Conservation (phyloP, 1,284 basidiomycete genomes). For the Moesziomyces aphidis region DNA sequence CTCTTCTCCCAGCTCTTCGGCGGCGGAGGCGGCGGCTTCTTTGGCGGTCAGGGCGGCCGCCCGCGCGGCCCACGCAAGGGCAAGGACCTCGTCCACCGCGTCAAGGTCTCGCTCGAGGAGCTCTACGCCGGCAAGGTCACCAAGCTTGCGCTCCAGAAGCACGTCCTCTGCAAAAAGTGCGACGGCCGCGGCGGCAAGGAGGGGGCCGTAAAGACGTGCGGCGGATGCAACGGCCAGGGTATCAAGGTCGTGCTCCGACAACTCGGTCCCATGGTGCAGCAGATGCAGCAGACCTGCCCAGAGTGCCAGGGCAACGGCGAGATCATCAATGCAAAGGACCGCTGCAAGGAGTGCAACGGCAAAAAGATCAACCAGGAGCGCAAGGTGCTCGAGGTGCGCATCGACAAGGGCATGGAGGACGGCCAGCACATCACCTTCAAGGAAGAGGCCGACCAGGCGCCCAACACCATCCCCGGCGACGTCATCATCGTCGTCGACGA, state of each 20-base stretch:
- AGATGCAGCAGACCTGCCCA: conserved; percentile 94
- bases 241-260: conserved; percentile 91
- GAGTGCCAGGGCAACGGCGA: conserved; percentile 94
- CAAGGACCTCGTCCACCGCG: conserved; percentile 97
- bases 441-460: conserved; percentile 96
- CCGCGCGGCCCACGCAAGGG: conserved; percentile 90
- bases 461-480: conserved; percentile 89
- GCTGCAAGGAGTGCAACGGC: conserved; percentile 92
- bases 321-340: conserved; percentile 92
- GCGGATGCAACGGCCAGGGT: conserved; percentile 87
- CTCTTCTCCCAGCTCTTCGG: conserved; percentile 97
- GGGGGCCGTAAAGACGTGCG: conserved; percentile 87
- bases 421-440: conserved; percentile 95
- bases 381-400: conserved; percentile 97
- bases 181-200: conserved; percentile 97
- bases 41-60: conserved; percentile 74
- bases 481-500: conserved; percentile 98
- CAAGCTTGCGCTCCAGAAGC: conserved; percentile 95
- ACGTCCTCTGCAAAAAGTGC: conserved; percentile 92
- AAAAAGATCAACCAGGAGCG: conserved; percentile 96
- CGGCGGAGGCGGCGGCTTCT: conserved; percentile 74
- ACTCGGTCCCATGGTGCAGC: conserved; percentile 99
- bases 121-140: conserved; percentile 98
- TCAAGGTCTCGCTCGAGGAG: conserved; percentile 95
- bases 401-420: conserved; percentile 99